Percentiles rank a stretch among this genome's conserved stretches.
phyloP scores from a whole-genome alignment of 2,329 filamentous ascomycete species.

The Xylaria sp. region DNA sequence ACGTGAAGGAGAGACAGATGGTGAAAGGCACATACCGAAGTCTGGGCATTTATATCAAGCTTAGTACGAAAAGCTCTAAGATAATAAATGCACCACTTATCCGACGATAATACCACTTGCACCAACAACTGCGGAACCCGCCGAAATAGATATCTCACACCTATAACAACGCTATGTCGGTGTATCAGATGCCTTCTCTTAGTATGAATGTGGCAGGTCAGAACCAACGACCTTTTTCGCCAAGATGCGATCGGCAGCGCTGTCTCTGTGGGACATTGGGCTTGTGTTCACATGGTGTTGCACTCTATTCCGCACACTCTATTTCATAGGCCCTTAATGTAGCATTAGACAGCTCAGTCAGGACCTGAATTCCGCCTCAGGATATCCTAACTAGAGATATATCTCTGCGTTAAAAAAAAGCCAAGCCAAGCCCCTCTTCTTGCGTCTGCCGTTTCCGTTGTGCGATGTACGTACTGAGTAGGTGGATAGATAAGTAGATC shows the following conservation, averaged over 20 bases:
- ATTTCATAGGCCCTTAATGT: background rate
- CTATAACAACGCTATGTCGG: background rate
- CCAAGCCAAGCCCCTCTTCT: background rate
- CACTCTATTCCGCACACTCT: conserved; percentile 18
- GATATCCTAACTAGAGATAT: too few relatives aligned
- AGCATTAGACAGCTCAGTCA: too few relatives aligned
- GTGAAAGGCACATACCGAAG: conserved; percentile 9
- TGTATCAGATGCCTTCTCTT: conserved; percentile 20
- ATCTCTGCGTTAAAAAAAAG: background rate
- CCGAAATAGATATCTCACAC: conserved; percentile 13
- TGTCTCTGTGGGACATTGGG: background rate
- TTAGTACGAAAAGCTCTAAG: background rate
- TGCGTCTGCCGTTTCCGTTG: background rate
- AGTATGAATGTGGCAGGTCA: conserved; percentile 30
- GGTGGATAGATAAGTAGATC: conserved; percentile 1
- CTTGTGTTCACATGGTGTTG: conserved; percentile 5
- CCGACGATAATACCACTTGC: background rate
- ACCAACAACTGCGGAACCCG: conserved; percentile 15
- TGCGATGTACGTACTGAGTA: conserved; percentile 6
- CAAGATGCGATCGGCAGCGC: conserved; percentile 18
- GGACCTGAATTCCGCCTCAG: conserved; percentile 8
- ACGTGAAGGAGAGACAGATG: conserved; percentile 21
- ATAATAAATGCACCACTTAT: background rate
- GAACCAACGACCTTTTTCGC: conserved; percentile 2
- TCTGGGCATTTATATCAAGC: conserved; percentile 5